Percentiles rank a stretch among this genome's conserved stretches.
Conservation (phyloP, 306 rosid genomes). For the Quercus glauca region DNA sequence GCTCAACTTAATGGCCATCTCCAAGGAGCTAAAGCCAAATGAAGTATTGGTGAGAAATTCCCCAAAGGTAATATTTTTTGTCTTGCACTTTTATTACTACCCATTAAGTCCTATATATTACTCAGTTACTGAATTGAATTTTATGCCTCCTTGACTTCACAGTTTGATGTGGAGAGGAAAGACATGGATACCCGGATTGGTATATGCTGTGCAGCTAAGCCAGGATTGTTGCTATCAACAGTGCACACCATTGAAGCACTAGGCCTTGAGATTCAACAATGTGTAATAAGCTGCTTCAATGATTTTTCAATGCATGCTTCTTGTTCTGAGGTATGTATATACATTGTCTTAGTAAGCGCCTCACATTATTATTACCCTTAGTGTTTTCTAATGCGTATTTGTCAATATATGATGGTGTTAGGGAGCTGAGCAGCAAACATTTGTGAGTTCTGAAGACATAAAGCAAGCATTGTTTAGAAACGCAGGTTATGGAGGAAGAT, state of each 20-base stretch:
- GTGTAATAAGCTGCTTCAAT: constrained; percentile 93
- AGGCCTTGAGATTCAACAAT: constrained; percentile 95
- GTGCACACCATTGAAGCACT: constrained; percentile 82
- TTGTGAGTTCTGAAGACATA: constrained; percentile 64
- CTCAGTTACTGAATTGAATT: neutral
- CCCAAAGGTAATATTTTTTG: constrained; percentile 63
- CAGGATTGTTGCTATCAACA: constrained; percentile 78
- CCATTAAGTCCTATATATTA: neutral
- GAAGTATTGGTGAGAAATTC: constrained; percentile 74
- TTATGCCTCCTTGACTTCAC: constrained; percentile 15
- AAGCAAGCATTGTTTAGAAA: constrained; percentile 92
- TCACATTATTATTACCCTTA: neutral
- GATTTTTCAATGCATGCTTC: constrained; percentile 94
- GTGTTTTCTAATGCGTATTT: constrained; percentile 4
- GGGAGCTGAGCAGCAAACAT: constrained; percentile 58
- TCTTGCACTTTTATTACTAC: neutral
- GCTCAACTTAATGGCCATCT: constrained; percentile 44
- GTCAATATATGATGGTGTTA: constrained; percentile 22
- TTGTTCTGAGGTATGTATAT: constrained; percentile 74
- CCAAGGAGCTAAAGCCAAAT: constrained; percentile 65
- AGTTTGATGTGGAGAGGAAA: constrained; percentile 89
- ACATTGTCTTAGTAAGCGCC: neutral
- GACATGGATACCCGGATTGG: constrained; percentile 69
- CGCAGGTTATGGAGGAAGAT: constrained; percentile 96
- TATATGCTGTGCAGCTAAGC: constrained; percentile 79